Conservation (phyloP, 2,329 filamentous ascomycete genomes). For the Lecanicillium sp. region DNA sequence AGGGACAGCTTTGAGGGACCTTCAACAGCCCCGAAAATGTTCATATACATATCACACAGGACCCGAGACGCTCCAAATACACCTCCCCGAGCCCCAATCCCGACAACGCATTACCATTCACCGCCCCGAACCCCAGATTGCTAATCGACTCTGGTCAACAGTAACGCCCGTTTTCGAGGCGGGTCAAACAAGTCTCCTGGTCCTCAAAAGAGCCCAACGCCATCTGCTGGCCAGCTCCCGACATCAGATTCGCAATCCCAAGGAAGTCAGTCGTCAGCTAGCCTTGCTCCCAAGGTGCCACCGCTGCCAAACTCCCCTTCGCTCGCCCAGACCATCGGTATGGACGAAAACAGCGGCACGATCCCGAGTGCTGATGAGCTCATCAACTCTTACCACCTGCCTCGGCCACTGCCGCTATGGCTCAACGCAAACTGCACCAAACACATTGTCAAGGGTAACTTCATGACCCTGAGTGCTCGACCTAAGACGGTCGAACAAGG, state of each 20-base stretch:
- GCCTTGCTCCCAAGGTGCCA: conserved; percentile 51
- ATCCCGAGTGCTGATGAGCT: conserved; percentile 47
- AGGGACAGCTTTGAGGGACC: no score
- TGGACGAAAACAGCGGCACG: conserved; percentile 53
- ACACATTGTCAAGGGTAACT: conserved; percentile 94
- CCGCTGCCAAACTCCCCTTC: conserved; percentile 59
- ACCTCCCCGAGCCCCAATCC: no score
- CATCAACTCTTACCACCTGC: conserved; percentile 56
- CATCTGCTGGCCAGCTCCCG: conserved; percentile 42
- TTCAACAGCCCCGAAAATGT: no score
- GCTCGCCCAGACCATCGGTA: conserved; percentile 60
- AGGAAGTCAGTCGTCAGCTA: conserved; percentile 45
- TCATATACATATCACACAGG: no score
- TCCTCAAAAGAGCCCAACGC: conserved; percentile 47
- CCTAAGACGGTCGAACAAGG: conserved; percentile 90
- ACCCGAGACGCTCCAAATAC: no score
- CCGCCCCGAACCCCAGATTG: not conserved
- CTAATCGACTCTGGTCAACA: conserved; percentile 22
- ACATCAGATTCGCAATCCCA: conserved; percentile 42
- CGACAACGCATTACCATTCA: no score
- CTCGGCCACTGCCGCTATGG: conserved; percentile 64
- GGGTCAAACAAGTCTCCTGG: conserved; percentile 45
- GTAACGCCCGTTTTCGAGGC: conserved; percentile 55
- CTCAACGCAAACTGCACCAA: conserved; percentile 69
- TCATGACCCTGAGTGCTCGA: conserved; percentile 89